These are phyloP conservation scores for Raphanus sativus DNA, from an alignment of 345 rosid species.

Conservation along the genomic window DNA sequence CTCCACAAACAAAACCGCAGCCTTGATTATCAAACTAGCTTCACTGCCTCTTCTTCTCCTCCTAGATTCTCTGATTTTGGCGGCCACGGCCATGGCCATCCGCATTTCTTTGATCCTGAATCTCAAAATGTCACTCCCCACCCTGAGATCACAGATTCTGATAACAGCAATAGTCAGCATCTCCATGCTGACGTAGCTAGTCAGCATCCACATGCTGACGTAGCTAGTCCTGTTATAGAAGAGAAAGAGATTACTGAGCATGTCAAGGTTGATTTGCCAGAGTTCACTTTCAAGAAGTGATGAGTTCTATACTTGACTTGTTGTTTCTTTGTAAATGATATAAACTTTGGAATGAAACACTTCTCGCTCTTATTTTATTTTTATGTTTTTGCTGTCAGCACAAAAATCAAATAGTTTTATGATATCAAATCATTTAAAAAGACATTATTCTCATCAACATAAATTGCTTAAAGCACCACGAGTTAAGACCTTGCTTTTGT, in stretches of 20 bases:
- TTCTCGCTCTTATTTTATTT: too few relatives aligned
- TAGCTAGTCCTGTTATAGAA: conserved; percentile 28
- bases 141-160: conserved; percentile 33
- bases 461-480: neutral
- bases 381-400: too few relatives aligned
- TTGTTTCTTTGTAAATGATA: conserved; percentile 28
- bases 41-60: conserved; percentile 45
- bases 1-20: conserved; percentile 34
- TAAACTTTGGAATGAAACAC: neutral
- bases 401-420: too few relatives aligned
- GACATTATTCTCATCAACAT: neutral
- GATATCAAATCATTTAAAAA: conserved; percentile 15
- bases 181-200: conserved; percentile 13
- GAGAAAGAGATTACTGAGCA: conserved; percentile 30
- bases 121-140: conserved; percentile 30
- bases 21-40: conserved; percentile 42
- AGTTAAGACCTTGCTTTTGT: neutral
- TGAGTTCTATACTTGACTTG: neutral
- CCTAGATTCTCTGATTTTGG: conserved; percentile 36
- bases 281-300: conserved; percentile 45
- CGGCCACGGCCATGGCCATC: conserved; percentile 39
- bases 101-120: conserved; percentile 43
- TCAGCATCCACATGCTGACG: conserved; percentile 19
- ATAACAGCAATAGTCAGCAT: conserved; percentile 20
- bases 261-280: conserved; percentile 32